phyloP scores from a whole-genome alignment of 805 yeast species.

The Candida chilensis region DNA sequence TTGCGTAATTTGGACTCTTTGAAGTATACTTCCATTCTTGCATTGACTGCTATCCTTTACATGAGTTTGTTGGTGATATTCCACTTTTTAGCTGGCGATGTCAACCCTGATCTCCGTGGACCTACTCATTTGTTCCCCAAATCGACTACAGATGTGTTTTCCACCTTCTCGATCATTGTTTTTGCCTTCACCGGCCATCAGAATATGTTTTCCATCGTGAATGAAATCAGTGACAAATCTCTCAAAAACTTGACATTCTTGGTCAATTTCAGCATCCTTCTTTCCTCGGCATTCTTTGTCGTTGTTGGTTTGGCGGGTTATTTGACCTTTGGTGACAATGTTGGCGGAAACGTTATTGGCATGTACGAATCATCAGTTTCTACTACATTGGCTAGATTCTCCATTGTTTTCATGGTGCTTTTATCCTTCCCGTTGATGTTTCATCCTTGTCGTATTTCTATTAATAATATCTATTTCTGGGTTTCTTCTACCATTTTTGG shows the following conservation, averaged over 20 bases:
- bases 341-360: conserved; percentile 59
- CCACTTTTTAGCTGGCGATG: conserved; percentile 35
- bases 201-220: conserved; percentile 68
- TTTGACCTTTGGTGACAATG: conserved; percentile 59
- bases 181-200: conserved; percentile 81
- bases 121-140: conserved; percentile 31
- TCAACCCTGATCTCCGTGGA: conserved; percentile 32
- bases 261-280: conserved; percentile 34
- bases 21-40: conserved; percentile 63
- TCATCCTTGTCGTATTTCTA: conserved; percentile 71
- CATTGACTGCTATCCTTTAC: conserved; percentile 58
- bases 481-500: too few species aligned
- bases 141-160: conserved; percentile 33
- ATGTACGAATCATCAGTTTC: conserved; percentile 50
- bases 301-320: conserved; percentile 65
- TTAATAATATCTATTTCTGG: conserved; percentile 56
- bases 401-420: conserved; percentile 65
- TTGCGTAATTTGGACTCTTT: conserved; percentile 58
- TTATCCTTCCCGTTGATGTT: conserved; percentile 73
- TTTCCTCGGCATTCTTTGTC: conserved; percentile 50
- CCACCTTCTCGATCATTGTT: conserved; percentile 66
- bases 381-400: conserved; percentile 37
- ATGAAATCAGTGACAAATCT: conserved; percentile 52
- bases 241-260: conserved; percentile 38
- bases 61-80: conserved; percentile 45